Evolutionary conservation across 106 monocot species (phyloP).

Genomic region (Xerophyta viscosa): DNA sequence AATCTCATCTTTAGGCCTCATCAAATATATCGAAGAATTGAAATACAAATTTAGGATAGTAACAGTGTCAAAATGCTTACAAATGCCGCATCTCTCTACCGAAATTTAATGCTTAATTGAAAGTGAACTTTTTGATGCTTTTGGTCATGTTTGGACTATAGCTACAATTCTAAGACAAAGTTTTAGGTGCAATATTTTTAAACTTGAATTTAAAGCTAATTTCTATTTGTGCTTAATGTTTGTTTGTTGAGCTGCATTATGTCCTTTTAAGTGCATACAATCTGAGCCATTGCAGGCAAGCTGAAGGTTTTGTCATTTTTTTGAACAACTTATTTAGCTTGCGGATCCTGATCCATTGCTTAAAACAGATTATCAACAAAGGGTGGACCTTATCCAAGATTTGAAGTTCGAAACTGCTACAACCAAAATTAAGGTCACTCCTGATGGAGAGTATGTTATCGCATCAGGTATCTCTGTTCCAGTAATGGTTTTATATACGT

Average conservation of each 20-base stretch:
- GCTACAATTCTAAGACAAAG: too few species aligned
- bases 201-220: background rate
- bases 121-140: too few species aligned
- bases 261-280: background rate
- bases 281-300: too few species aligned
- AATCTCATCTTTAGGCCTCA: too few species aligned
- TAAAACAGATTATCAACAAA: constrained; percentile 37
- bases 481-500: background rate
- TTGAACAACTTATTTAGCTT: background rate
- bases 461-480: constrained; percentile 86
- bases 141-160: too few species aligned
- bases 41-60: too few species aligned
- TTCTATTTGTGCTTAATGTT: background rate
- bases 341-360: background rate
- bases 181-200: background rate
- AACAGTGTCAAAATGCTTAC: too few species aligned
- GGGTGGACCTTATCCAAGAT: constrained; percentile 90
- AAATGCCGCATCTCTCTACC: too few species aligned
- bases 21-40: too few species aligned
- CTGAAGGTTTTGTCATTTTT: background rate
- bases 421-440: constrained; percentile 69
- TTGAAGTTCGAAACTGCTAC: constrained; percentile 91
- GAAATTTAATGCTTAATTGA: too few species aligned
- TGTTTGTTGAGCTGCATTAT: background rate
- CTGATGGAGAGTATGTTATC: constrained; percentile 83